Base-by-base conservation (phyloP, 805 yeast species). In the Starmera quercuum region DNA sequence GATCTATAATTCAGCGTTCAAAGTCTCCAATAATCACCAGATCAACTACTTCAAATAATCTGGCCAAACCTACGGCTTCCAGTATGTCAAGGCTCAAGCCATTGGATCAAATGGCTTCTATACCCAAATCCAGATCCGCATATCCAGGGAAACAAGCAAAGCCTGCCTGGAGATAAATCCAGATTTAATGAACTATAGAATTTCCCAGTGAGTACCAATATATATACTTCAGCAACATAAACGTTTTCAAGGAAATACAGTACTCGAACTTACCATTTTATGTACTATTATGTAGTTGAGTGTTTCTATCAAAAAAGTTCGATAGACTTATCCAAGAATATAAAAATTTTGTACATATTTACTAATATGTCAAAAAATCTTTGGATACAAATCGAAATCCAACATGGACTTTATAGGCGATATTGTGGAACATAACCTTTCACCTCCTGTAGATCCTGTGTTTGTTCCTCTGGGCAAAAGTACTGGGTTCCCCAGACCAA, bases 361-460 rank as follows among this genome's bases (percentile, higher is more conserved):
- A n/a, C n/a, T n/a, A n/a, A n/a, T n/a, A n/a, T n/a, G n/a, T n/a
- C n/a, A n/a, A n/a, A n/a, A n/a, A n/a, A n/a, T n/a, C n/a, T n/a
- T n/a, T n/a, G n/a, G n/a, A n/a, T n/a, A n/a, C n/a, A n/a, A n/a
- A n/a, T 21, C 23, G 23, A 8, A 21, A 9, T n/a, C 11, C 64
- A 74, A 85, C 22, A 73, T 72, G 97, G 97, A 90, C 29, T 95
- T 97, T 32, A 71, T 58, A 58, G 86, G 95, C 20, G 90, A 81
- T 36, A 90, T 90, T 54, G 90, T 97, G 53, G 80, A 90, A 50
- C 88, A 68, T 56, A 90, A 92, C 39, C 86, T 76, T 3, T 94
- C 79, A 40, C 95, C 96, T 63, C 97, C 97, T 33, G 94, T 82
- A 58, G 68, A 86, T 12, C 96, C 97, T 59, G 87, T 96, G 71